These are phyloP conservation scores for Trichoderma harzianum DNA, from an alignment of 2,329 filamentous ascomycete genomes.

Conservation along the genomic window DNA sequence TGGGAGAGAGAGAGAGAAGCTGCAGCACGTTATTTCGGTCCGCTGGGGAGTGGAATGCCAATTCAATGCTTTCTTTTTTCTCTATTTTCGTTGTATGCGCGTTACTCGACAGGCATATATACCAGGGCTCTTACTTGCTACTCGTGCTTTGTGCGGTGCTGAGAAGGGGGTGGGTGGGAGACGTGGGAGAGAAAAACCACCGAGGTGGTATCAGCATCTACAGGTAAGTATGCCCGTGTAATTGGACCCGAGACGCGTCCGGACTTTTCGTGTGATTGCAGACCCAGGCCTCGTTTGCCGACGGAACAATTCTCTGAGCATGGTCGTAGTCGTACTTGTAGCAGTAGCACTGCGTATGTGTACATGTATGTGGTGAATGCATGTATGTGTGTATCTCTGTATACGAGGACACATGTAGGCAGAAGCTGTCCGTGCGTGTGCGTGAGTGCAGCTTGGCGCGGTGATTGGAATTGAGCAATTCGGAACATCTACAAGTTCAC, in stretches of 20 bases:
- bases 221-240: not conserved
- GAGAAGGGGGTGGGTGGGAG: not conserved
- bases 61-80: not conserved
- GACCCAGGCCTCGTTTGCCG: not conserved
- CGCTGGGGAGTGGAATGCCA: not conserved
- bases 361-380: not conserved
- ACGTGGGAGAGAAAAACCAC: not conserved
- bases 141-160: not conserved
- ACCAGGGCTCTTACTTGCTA: not conserved
- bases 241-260: not conserved
- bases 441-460: not conserved
- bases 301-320: not conserved
- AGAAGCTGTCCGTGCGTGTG: not conserved
- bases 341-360: not conserved
- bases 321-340: not conserved
- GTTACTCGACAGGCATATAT: not conserved
- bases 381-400: not conserved
- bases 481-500: not conserved
- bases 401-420: not conserved
- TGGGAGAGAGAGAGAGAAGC: not conserved
- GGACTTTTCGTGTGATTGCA: not conserved
- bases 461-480: not conserved
- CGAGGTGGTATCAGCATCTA: not conserved
- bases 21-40: not conserved
- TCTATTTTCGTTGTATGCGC: not conserved